Base-by-base conservation (phyloP, 768 basidiomycete species). In the Dacryopinax primogenitus region DNA sequence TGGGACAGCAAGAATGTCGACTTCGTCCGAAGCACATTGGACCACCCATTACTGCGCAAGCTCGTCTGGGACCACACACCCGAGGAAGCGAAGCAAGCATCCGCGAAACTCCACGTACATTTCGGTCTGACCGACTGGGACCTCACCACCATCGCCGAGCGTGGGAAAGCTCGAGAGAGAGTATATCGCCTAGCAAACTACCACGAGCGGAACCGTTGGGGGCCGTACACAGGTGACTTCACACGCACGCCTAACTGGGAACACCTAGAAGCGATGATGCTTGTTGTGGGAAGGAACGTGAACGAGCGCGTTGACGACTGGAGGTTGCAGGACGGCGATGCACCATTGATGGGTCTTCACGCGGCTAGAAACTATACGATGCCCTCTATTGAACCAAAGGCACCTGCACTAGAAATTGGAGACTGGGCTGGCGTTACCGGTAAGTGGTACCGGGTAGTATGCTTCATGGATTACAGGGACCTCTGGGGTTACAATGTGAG, bases 351-450 rank as follows among this genome's bases (percentile, higher is more conserved):
- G 37, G 80, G 82, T 7, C 71, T 86, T 23, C 77, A 83, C 61
- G 78, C 81, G 3, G 78, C 80, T 11, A 75, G 83, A 28, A 61
- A 36, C 16, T 30, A 41, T 37, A 39, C 65, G 26, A 35, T 63
- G 73, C 70, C 9, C 72, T 72, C 44, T 36, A 69, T 37, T 68
- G 72, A 7, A 68, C 70, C 21, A 23, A 44, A 44, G 41, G 41
- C 41, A 18, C 41, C 41, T 4, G 3, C 23, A 6, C 41, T 23
- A 4, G 41, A 18, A 23, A 15, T 18, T 6, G 41, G 41, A 18
- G 87, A 88, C 71, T 90, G 88, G 88, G 86, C 87, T 21, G 86
- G 86, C 12, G 80, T 88, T 1, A 83, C 85, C 73, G 87, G 87
- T 6, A 80, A 78, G n/a, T 90, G 88, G 88, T 77, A 81, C 68